Evolutionary conservation across 2,329 filamentous ascomycete genomes (phyloP), one percentile per base, ranked within the genome.

Genomic region (Acrocalymma vagum): DNA sequence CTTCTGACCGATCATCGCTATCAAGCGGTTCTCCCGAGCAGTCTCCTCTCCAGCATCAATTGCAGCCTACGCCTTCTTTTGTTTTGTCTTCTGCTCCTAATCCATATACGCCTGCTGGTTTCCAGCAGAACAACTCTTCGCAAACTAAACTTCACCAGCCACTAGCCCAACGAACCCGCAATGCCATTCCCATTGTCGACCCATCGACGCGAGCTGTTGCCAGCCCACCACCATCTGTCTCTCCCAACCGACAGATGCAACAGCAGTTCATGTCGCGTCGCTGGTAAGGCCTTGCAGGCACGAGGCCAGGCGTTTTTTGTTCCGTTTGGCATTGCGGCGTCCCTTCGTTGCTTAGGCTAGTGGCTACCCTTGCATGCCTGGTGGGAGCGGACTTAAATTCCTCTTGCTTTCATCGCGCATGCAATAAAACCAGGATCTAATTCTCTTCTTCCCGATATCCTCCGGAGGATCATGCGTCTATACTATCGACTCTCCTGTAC

Each of bases 141-240:
- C 49, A 84, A 72, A 78, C 93, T 60, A 96, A 95, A 77, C 79
- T 95, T 50, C 90, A 96, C 74, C 93, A 96, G 78, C 90, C 92
- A 47, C 81, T 92, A 48, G 90, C 92, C 48, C 90, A 92, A 52
- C 89, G 94, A 58, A 84, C 87, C 43, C 90, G 91, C 72, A 97
- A 96, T 72, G 90, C 94, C 64, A 97, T 97, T 57, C 93, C 93
- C 45, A 99, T 99, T 70, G 90, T 97, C 73, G 95, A 99, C 79
- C 94, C 94, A 38, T 88, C 83, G 58, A 96, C 93, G 42, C 91
- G 94, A 65, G 85, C 91, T 64, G 87, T 96, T 78, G 86, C 90
- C 41, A 95, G 90, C 76, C 93, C 93, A 56, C 90, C 93, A 17
- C 86, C 86, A 49, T 84, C 81, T 53, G 80, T 86, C 63, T 85